Base-by-base conservation (phyloP, 1,284 basidiomycete species). In the Fomes fomentarius region DNA sequence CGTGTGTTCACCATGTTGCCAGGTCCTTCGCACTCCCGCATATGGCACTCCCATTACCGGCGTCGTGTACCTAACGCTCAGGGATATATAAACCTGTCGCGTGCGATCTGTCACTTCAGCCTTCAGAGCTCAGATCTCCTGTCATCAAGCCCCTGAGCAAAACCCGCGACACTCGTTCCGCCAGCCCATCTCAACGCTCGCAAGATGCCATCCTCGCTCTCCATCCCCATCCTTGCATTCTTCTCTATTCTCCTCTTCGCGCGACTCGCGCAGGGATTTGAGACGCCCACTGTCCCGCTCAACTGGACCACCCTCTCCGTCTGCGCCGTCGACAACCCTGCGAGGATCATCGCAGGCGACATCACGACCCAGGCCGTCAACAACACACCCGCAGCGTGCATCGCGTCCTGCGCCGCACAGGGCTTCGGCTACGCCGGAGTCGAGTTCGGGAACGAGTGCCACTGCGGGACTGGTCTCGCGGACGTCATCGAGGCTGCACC, bases 361-460 rank as follows among this genome's bases (percentile, higher is more conserved):
- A 40, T 58, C 31, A 59, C 52, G 25, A 54, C 54, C 15, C 50
- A 51, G 22, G 51, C 57, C 45, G 41, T 52, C 15, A 47, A 56
- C 57, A 66, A 66, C 58, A 62, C 60, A 7, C 59, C 62, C 21
- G 58, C 53, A 14, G 46, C 52, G 4, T 65, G 63, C 54, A 52
- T 60, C 46, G 56, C 46, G 49, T 49, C 47, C n/a, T 65, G 64
- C 56, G 50, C 51, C 48, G 54, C 54, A 21, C 30, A 34, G 15
- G 60, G 59, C 34, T 66, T 45, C 54, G 42, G 52, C 17, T 62
- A 59, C 48, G 65, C 62, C 30, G 63, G 63, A 33, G 63, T 66
- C 46, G 65, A 65, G 54, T 62, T 60, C 57, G 56, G 58, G 30
- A 54, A 57, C 54, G 65, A 66, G 40, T 66, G 65, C 49, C 60